Conservation (phyloP, 768 basidiomycete species). For the Kwoniella heveanensis region DNA sequence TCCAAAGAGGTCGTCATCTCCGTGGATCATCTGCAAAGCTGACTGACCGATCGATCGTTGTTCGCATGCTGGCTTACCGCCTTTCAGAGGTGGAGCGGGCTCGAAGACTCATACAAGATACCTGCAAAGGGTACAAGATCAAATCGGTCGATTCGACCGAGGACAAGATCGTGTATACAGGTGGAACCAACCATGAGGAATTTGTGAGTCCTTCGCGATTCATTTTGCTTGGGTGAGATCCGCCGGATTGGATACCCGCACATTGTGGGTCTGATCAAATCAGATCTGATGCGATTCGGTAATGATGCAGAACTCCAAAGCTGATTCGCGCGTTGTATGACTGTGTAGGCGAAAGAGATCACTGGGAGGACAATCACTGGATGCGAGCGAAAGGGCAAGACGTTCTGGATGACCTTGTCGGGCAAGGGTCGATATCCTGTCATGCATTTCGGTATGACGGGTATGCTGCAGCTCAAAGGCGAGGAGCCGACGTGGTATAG, state of each 20-base stretch:
- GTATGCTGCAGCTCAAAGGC: constrained; percentile 69
- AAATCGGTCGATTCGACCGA: constrained; percentile 63
- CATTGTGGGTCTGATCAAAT: too few species aligned
- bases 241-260: too few species aligned
- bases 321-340: not conserved
- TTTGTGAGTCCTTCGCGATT: constrained; percentile 62
- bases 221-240: not conserved
- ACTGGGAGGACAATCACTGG: constrained; percentile 52
- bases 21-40: too few species aligned
- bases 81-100: constrained; percentile 77
- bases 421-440: constrained; percentile 68
- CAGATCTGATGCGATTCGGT: too few species aligned
- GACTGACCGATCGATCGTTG: not conserved
- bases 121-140: constrained; percentile 64
- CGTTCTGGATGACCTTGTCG: constrained; percentile 65
- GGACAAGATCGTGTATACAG: constrained; percentile 67
- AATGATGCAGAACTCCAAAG: not conserved
- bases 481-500: constrained; percentile 55
- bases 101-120: constrained; percentile 61
- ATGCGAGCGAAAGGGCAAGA: constrained; percentile 56
- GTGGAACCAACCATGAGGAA: constrained; percentile 61
- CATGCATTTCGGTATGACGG: constrained; percentile 83
- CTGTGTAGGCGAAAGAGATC: constrained; percentile 63
- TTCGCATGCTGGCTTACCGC: too few species aligned
- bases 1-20: constrained; percentile 2